These are phyloP conservation scores for Syncephalastrum contaminatum DNA, from an alignment of 371 early-diverging fungal species.

Conservation along the genomic window DNA sequence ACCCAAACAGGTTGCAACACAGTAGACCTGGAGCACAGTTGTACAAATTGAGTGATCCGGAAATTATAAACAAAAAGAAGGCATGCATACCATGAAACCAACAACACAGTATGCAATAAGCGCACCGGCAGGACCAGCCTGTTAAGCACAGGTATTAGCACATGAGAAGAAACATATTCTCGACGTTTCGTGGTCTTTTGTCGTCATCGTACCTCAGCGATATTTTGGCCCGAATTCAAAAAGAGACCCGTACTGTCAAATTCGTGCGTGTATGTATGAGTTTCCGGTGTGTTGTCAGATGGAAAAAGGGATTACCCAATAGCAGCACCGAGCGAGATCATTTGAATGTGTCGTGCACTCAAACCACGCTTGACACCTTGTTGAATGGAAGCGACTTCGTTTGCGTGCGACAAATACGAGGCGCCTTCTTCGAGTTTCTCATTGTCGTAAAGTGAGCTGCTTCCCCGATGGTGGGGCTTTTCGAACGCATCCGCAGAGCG, in stretches of 20 bases:
- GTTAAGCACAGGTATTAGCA: background rate
- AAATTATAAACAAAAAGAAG: background rate
- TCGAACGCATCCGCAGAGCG: too few relatives aligned
- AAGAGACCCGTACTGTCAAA: slow-evolving; percentile 79
- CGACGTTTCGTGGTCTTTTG: too few relatives aligned
- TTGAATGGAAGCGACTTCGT: slow-evolving; percentile 6
- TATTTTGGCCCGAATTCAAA: slow-evolving; percentile 76
- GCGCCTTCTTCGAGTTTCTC: too few relatives aligned
- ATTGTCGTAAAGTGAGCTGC: too few relatives aligned
- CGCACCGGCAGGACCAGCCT: slow-evolving; percentile 55
- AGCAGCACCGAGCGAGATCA: slow-evolving; percentile 77
- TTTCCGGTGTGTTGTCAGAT: background rate
- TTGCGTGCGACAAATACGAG: too few relatives aligned
- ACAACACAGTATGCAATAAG: slow-evolving; percentile 46
- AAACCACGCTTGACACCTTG: slow-evolving; percentile 59
- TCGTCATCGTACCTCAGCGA: slow-evolving; percentile 37
- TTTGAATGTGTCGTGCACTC: slow-evolving; percentile 73
- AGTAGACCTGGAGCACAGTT: slow-evolving; percentile 42
- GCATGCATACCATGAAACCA: slow-evolving; percentile 57
- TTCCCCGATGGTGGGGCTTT: too few relatives aligned
- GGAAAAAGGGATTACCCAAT: slow-evolving; percentile 38
- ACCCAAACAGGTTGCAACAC: slow-evolving; percentile 74
- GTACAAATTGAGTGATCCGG: background rate
- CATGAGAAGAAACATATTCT: too few relatives aligned
- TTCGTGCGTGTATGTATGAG: background rate